These are phyloP conservation scores for Lodderomyces jiufengensis DNA, from an alignment of 1,139 yeast species.

Conservation along the genomic window DNA sequence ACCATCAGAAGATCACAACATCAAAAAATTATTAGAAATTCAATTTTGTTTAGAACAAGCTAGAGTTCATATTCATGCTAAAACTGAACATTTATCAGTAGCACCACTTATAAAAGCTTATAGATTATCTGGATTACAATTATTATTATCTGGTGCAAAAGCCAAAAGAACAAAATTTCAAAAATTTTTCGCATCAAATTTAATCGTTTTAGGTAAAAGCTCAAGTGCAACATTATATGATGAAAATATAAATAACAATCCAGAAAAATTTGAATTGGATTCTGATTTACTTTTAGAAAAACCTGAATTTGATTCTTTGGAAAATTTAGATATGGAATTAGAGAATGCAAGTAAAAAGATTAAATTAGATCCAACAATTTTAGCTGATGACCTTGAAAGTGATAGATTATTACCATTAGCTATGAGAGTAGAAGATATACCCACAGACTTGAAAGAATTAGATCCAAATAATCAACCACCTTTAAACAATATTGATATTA, in stretches of 20 bases:
- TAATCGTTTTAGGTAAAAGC: conserved; percentile 76
- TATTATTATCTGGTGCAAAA: conserved; percentile 79
- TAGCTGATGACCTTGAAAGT: conserved; percentile 26
- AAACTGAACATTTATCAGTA: conserved; percentile 53
- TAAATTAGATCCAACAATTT: conserved; percentile 31
- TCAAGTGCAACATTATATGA: conserved; percentile 27
- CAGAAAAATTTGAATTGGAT: conserved; percentile 59
- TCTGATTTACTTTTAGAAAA: conserved; percentile 80
- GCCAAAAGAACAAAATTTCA: conserved; percentile 89
- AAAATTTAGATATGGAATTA: conserved; percentile 40
- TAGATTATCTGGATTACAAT: conserved; percentile 55
- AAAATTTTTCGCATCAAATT: conserved; percentile 61
- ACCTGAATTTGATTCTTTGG: conserved; percentile 63
- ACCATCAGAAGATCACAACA: conserved; percentile 19
- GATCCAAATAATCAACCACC: conserved; percentile 85
- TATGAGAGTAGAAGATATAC: conserved; percentile 58
- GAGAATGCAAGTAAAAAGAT: conserved; percentile 38
- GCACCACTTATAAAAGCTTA: conserved; percentile 53
- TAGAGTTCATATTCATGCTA: conserved; percentile 57
- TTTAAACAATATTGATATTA: conserved; percentile 64
- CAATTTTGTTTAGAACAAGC: conserved; percentile 65
- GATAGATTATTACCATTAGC: conserved; percentile 58
- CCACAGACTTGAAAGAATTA: conserved; percentile 47
- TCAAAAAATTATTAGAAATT: conserved; percentile 38
- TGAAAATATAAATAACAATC: conserved; percentile 19